Evolutionary conservation across 2,329 filamentous ascomycete species (phyloP).

Genomic region (Calonectria honghensis): DNA sequence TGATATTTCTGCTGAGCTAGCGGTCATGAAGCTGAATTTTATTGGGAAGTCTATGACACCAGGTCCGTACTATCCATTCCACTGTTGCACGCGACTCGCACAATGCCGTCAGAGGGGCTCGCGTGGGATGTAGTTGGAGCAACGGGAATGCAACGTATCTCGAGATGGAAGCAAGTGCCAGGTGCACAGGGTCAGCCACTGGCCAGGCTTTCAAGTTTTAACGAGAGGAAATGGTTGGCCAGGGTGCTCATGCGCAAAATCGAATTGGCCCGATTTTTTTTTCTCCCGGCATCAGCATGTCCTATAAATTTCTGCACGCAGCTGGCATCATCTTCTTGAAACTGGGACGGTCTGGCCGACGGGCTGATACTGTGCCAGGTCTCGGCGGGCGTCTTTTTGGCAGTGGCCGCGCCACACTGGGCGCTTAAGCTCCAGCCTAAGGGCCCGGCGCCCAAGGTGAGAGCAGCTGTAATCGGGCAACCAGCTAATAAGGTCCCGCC

Average conservation of each 20-base stretch:
- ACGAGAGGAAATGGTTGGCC: not conserved
- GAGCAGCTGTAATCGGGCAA: conserved; percentile 26
- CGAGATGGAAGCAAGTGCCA: not conserved
- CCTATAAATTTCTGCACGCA: not conserved
- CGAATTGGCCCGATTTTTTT: not conserved
- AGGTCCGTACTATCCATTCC: not conserved
- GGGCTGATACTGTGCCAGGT: conserved; percentile 28
- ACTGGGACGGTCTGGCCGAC: conserved; percentile 5
- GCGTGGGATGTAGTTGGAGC: not conserved
- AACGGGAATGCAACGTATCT: conserved; percentile 12
- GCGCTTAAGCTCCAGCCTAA: conserved; percentile 32
- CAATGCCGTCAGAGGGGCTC: not conserved
- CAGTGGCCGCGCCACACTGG: conserved; percentile 31
- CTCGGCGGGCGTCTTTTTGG: conserved; percentile 18
- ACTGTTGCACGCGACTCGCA: conserved; percentile 3
- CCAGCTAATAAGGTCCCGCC: conserved; percentile 34
- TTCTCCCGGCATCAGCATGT: not conserved
- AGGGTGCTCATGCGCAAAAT: not conserved
- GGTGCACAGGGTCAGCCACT: not conserved
- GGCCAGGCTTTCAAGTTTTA: not conserved
- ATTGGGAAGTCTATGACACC: not conserved
- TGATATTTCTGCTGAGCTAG: conserved; percentile 22
- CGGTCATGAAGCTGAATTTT: conserved; percentile 18
- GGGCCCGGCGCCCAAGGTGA: conserved; percentile 11
- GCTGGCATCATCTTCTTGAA: conserved; percentile 19